phyloP scores from a whole-genome alignment of 306 rosid genomes.

The Prunus davidiana region DNA sequence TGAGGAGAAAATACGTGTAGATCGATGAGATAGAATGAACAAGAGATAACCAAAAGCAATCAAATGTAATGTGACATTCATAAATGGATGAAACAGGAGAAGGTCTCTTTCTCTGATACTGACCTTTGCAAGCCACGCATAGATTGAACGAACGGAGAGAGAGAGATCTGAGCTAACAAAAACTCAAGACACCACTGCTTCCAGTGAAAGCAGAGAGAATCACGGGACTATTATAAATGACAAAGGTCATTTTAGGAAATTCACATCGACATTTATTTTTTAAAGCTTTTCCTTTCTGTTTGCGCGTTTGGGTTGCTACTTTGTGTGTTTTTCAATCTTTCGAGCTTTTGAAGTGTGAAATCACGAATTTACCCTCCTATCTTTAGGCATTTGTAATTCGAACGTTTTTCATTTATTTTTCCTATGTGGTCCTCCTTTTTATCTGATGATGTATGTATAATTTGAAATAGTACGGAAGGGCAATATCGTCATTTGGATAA shows the following conservation, averaged over 20 bases:
- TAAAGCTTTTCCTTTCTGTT: neutral
- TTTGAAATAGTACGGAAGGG: neutral
- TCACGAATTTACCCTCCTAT: neutral
- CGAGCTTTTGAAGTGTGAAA: neutral
- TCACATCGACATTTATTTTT: neutral
- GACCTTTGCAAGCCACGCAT: neutral
- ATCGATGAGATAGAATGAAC: slow-evolving; percentile 5
- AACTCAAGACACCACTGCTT: neutral
- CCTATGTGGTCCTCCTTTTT: neutral
- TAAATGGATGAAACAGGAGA: slow-evolving; percentile 5
- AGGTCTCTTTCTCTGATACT: neutral
- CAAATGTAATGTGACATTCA: slow-evolving; percentile 4
- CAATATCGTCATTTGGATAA: neutral
- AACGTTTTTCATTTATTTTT: neutral
- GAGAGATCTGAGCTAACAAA: slow-evolving; percentile 28
- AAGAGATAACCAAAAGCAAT: neutral
- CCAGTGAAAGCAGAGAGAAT: slow-evolving; percentile 28
- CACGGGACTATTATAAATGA: slow-evolving; percentile 48
- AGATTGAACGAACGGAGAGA: neutral
- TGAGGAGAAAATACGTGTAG: neutral
- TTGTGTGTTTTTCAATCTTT: neutral
- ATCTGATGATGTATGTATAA: neutral
- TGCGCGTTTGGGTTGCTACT: neutral
- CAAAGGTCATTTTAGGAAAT: neutral
- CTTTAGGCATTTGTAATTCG: neutral